Evolutionary conservation across 768 basidiomycete species (phyloP).

Genomic region (Mycena indigotica): DNA sequence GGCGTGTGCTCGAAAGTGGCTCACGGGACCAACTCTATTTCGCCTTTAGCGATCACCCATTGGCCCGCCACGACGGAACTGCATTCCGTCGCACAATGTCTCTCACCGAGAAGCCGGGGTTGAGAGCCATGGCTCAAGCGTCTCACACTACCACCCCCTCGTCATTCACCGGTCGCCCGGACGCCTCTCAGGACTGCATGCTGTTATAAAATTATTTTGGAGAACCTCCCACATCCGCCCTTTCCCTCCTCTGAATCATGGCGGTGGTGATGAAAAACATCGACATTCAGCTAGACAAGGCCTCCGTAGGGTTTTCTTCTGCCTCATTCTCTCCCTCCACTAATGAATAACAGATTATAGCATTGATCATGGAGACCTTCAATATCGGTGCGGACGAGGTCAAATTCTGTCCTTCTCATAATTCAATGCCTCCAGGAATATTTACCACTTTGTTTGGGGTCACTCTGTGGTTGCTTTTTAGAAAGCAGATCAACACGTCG

Average conservation of each 20-base stretch:
- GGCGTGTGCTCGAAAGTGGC: too few relatives aligned
- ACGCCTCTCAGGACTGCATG: too few relatives aligned
- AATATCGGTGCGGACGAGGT: background rate
- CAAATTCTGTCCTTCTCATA: background rate
- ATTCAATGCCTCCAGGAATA: slow-evolving; percentile 1
- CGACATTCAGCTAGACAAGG: background rate
- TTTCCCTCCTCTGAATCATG: background rate
- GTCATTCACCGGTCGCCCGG: too few relatives aligned
- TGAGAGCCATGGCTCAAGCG: too few relatives aligned
- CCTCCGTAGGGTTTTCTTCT: background rate
- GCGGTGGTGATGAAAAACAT: too few relatives aligned
- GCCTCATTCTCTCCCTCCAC: background rate
- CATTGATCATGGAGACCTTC: slow-evolving; percentile 8
- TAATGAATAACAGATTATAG: slow-evolving; percentile 3
- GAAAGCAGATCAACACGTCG: background rate
- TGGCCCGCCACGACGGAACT: too few relatives aligned
- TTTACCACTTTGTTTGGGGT: background rate
- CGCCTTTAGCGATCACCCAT: too few relatives aligned
- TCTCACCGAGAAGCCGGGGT: too few relatives aligned
- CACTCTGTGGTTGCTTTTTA: background rate
- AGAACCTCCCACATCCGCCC: background rate
- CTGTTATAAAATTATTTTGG: too few relatives aligned
- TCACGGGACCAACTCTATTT: too few relatives aligned
- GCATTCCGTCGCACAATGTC: too few relatives aligned
- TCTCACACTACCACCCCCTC: too few relatives aligned